A percentile compares a stretch with the other conserved stretches of the same genome.
These are phyloP conservation scores for Calvatia gigantea DNA, from an alignment of 768 basidiomycete genomes.

Conservation along the genomic window DNA sequence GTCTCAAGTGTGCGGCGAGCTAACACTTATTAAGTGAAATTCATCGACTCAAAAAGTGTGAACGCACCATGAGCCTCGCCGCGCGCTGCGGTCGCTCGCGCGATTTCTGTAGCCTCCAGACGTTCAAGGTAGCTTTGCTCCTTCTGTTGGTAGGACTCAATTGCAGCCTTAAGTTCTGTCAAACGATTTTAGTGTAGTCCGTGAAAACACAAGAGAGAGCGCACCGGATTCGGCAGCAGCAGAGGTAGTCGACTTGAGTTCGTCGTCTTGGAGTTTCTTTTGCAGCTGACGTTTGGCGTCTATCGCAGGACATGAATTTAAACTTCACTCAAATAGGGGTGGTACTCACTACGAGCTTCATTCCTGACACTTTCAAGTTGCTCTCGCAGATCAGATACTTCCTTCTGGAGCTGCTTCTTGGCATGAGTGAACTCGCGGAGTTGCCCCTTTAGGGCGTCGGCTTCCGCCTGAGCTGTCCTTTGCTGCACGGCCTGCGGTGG, in stretches of 20 bases:
- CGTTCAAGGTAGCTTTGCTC: conserved; percentile 53
- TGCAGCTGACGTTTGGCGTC: conserved; percentile 60
- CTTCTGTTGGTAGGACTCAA: conserved; percentile 66
- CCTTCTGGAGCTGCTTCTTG: conserved; percentile 57
- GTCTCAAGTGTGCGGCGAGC: conserved; percentile 62
- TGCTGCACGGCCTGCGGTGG: conserved; percentile 57
- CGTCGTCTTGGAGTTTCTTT: conserved; percentile 57
- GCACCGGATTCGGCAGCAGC: conserved; percentile 57
- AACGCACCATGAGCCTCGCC: conserved; percentile 58
- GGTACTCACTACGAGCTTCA: conserved; percentile 50
- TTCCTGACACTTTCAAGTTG: conserved; percentile 56
- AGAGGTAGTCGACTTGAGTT: conserved; percentile 55
- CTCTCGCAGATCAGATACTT: conserved; percentile 49
- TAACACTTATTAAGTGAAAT: conserved; percentile 23
- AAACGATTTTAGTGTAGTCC: background rate
- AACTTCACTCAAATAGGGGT: background rate
- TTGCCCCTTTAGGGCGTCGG: conserved; percentile 63
- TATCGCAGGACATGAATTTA: conserved; percentile 20
- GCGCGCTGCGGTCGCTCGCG: conserved; percentile 59
- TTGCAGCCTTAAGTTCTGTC: conserved; percentile 58
- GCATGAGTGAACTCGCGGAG: conserved; percentile 52
- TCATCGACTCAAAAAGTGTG: background rate
- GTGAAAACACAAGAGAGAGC: background rate
- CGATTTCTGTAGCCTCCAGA: conserved; percentile 67
- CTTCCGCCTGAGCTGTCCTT: conserved; percentile 56